phyloP scores from a whole-genome alignment of 2,329 filamentous ascomycete species.

The Blastomyces gilchristii region DNA sequence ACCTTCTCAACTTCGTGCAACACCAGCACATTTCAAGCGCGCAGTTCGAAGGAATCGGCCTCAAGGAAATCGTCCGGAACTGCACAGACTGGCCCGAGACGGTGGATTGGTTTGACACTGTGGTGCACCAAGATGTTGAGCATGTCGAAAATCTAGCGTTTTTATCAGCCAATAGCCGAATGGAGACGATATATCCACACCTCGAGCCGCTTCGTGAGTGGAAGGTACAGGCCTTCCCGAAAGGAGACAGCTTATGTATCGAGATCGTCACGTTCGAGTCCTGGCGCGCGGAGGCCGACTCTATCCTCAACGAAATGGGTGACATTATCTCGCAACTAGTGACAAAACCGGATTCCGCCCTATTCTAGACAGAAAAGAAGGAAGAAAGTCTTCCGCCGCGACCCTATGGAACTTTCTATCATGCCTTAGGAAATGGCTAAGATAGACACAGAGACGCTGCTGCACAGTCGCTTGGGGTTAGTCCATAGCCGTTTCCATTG shows the following conservation, averaged over 20 bases:
- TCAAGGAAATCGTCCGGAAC: constrained; percentile 38
- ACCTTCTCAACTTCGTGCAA: constrained; percentile 42
- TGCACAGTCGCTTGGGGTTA: background rate
- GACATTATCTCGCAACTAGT: constrained; percentile 32
- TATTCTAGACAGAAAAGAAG: constrained; percentile 6
- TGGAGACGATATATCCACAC: constrained; percentile 50
- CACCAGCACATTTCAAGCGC: constrained; percentile 42
- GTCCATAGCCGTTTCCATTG: background rate
- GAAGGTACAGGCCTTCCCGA: constrained; percentile 53
- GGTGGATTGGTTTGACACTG: constrained; percentile 44
- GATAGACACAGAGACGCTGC: background rate
- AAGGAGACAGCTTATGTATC: constrained; percentile 43
- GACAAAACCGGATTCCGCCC: constrained; percentile 1
- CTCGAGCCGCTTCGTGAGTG: constrained; percentile 46
- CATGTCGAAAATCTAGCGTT: constrained; percentile 42
- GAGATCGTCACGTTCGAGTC: constrained; percentile 52
- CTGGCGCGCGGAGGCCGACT: constrained; percentile 42
- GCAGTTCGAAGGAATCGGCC: constrained; percentile 40
- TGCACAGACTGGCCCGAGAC: constrained; percentile 38
- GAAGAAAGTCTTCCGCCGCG: background rate
- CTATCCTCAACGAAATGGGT: constrained; percentile 43
- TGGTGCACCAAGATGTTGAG: constrained; percentile 48
- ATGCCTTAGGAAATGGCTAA: background rate
- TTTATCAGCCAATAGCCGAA: constrained; percentile 24
- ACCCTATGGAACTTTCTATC: background rate